These are phyloP conservation scores for Botrytis pseudocinerea DNA, from an alignment of 2,329 filamentous ascomycete species.

Conservation along the genomic window DNA sequence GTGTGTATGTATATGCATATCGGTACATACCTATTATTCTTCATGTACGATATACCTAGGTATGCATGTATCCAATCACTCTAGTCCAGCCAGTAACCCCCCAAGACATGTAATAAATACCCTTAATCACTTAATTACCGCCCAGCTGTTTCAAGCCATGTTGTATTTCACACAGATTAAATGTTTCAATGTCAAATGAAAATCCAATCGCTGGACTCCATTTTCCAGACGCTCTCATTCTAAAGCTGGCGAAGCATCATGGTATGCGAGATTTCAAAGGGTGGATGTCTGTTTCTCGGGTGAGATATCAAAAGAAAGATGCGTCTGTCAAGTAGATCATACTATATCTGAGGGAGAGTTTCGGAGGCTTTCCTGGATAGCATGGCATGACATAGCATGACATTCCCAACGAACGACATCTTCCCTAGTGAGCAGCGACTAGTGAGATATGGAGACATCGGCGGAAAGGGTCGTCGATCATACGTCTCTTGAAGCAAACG, in stretches of 20 bases:
- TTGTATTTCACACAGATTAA: conserved; percentile 4
- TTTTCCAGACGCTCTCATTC: neutral
- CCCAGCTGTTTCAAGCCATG: conserved; percentile 13
- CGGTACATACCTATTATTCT: too few relatives aligned
- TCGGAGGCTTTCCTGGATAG: neutral
- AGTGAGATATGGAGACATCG: conserved; percentile 3
- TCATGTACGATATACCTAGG: too few relatives aligned
- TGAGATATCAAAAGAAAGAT: neutral
- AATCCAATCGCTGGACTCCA: neutral
- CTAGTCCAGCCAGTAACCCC: neutral
- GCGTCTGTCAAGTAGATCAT: neutral
- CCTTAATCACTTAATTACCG: neutral
- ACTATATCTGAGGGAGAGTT: conserved; percentile 1
- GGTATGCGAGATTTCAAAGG: neutral
- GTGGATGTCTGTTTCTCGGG: neutral
- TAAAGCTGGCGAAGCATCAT: neutral
- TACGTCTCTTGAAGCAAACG: conserved; percentile 5
- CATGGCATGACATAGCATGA: neutral
- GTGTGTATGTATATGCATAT: too few relatives aligned
- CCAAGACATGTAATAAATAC: neutral
- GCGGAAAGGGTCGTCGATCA: conserved; percentile 20
- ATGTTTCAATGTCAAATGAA: conserved; percentile 22
- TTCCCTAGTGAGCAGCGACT: neutral
- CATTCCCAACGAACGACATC: neutral
- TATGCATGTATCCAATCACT: neutral